Percentiles rank a stretch among this genome's conserved stretches.
These are phyloP conservation scores for Sporothrix variecibatus DNA, from an alignment of 2,329 filamentous ascomycete species.

Conservation along the genomic window DNA sequence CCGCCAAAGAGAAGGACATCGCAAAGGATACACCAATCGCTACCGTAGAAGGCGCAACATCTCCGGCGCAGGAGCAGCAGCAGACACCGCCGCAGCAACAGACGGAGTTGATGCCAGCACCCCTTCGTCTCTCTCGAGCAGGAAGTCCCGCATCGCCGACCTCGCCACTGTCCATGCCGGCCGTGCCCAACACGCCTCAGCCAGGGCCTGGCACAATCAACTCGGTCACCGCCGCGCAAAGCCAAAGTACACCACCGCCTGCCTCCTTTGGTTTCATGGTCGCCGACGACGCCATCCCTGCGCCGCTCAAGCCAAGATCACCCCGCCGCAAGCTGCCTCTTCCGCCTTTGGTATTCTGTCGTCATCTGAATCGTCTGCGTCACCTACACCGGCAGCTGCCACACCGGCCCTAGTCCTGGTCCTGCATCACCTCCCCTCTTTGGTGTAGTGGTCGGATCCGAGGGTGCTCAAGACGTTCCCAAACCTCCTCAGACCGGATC, in stretches of 20 bases:
- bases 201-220: background rate
- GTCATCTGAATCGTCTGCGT: background rate
- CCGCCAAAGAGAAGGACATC: background rate
- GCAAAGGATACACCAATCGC: background rate
- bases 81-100: background rate
- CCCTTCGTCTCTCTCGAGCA: constrained; percentile 15
- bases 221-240: background rate
- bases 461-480: background rate
- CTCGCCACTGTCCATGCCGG: background rate
- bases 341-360: background rate
- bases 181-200: background rate
- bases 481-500: background rate
- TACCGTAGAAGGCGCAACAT: background rate
- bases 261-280: background rate
- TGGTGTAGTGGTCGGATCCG: background rate
- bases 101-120: constrained; percentile 20
- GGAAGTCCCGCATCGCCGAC: background rate
- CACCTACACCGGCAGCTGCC: background rate
- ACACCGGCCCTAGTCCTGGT: background rate
- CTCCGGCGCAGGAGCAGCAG: background rate
- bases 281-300: constrained; percentile 12
- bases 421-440: background rate
- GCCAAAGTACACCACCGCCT: background rate
- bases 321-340: background rate
- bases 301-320: constrained; percentile 20